Percentiles rank a stretch among this genome's conserved stretches.
These are phyloP conservation scores for Huntiella moniliformis DNA, from an alignment of 2,329 filamentous ascomycete species.

Conservation along the genomic window DNA sequence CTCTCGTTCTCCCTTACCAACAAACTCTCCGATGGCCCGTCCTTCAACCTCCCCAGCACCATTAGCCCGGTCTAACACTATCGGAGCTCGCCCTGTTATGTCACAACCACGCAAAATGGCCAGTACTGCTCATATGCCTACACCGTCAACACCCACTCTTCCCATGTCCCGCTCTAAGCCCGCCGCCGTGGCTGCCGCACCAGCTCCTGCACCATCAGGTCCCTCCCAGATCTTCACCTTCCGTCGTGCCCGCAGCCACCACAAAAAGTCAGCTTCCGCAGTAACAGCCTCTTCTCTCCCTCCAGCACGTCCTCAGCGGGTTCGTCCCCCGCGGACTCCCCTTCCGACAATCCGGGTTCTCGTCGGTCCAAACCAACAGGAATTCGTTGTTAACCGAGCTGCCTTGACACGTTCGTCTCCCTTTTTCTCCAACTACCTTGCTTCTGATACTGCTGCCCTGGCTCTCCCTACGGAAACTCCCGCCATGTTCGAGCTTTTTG, in stretches of 20 bases:
- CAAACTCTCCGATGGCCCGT: too few species aligned
- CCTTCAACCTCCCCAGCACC: not conserved
- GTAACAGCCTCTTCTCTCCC: not conserved
- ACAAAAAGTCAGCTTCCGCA: constrained; percentile 2
- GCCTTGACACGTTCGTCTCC: constrained; percentile 28
- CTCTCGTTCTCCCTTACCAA: too few species aligned
- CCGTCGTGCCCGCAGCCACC: not conserved
- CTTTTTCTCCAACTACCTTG: constrained; percentile 30
- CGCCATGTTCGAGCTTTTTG: constrained; percentile 34
- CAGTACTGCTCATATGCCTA: constrained; percentile 1
- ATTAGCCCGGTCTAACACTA: constrained; percentile 4
- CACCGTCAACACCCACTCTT: not conserved
- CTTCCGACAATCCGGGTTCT: constrained; percentile 20
- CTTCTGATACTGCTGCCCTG: constrained; percentile 20
- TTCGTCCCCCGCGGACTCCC: not conserved
- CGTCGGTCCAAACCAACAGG: constrained; percentile 23
- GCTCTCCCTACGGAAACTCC: constrained; percentile 29
- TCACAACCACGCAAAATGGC: constrained; percentile 3
- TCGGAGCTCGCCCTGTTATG: constrained; percentile 2
- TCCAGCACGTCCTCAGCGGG: not conserved
- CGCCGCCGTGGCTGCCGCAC: not conserved
- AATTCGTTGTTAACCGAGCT: constrained; percentile 25
- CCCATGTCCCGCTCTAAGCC: not conserved
- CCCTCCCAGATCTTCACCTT: not conserved
- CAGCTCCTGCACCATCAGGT: not conserved